These are phyloP conservation scores for Cicer judaicum DNA, from an alignment of 306 rosid genomes.

Conservation along the genomic window DNA sequence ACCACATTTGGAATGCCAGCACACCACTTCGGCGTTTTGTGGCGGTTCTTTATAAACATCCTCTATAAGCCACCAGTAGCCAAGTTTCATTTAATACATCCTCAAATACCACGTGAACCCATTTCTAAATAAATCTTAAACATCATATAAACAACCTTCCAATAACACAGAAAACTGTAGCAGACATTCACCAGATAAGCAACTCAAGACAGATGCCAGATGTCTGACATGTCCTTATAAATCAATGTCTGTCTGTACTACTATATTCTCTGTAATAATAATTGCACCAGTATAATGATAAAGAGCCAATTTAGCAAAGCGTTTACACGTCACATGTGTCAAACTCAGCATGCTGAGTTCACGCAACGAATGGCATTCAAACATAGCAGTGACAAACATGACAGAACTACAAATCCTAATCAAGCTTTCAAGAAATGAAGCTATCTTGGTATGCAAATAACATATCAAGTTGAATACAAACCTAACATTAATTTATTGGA, in stretches of 20 bases:
- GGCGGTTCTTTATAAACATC: conserved; percentile 6
- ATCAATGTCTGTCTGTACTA: neutral
- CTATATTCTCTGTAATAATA: neutral
- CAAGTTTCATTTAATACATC: conserved; percentile 25
- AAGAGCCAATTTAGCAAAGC: conserved; percentile 5
- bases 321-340: neutral
- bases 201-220: conserved; percentile 28
- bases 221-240: neutral
- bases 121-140: conserved; percentile 20
- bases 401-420: conserved; percentile 29
- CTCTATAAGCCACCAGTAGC: neutral
- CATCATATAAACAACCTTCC: conserved; percentile 15
- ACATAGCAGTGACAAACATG: neutral
- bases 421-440: conserved; percentile 13
- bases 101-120: conserved; percentile 16
- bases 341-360: neutral
- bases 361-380: neutral
- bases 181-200: conserved; percentile 23
- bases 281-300: neutral
- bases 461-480: conserved; percentile 14
- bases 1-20: neutral
- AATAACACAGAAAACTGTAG: neutral
- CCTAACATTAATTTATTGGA: neutral
- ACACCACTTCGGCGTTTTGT: neutral
- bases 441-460: conserved; percentile 18